Base-by-base conservation (phyloP, 2,329 filamentous ascomycete genomes). In the Talaromyces sp. region DNA sequence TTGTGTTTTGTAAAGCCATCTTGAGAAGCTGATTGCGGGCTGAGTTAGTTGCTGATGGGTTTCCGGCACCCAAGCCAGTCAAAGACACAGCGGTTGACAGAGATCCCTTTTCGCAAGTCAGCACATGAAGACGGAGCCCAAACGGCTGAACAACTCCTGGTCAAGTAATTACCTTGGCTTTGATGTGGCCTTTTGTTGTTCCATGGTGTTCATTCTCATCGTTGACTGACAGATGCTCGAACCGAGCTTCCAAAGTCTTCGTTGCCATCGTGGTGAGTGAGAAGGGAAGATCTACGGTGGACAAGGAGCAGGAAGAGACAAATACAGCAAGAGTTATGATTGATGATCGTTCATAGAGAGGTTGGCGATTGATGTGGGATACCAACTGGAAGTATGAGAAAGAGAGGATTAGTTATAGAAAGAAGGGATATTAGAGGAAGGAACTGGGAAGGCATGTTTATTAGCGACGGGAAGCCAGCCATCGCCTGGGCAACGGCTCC, bases 151-250 rank as follows among this genome's bases (percentile, higher is more conserved):
- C 39, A 27, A 35, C 24, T 10, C 3, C n/a, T 37, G 10, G n/a
- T 31, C 60, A 63, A 37, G 11, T 13, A 16, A 65, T 56, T 82
- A 94, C 93, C 88, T 96, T 96, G 67, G 87, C 79, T 80, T 96
- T 96, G 70, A 76, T 90, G 89, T 31, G 76, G 69, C 68, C 84
- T 84, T 80, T 82, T 68, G 86, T 83, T 63, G 80, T 80, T 37
- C 41, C 50, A 35, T 50, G 43, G 37, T 82, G 79, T 66, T 92
- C 89, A 74, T 94, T 96, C 79, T 97, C 93, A 74, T 97, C 93
- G 72, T 91, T 90, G 68, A 97, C 91, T 22, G 91, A 90, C 81
- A 97, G 87, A 78, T 89, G 89, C 87, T 97, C 93, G 74, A 98
- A 92, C 72, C 91, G 91, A 79, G 90, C 84, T 81, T 97, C 94